Evolutionary conservation across 202 grass and related monocot species (phyloP).

Genomic region (Schoenoplectus triqueter): DNA sequence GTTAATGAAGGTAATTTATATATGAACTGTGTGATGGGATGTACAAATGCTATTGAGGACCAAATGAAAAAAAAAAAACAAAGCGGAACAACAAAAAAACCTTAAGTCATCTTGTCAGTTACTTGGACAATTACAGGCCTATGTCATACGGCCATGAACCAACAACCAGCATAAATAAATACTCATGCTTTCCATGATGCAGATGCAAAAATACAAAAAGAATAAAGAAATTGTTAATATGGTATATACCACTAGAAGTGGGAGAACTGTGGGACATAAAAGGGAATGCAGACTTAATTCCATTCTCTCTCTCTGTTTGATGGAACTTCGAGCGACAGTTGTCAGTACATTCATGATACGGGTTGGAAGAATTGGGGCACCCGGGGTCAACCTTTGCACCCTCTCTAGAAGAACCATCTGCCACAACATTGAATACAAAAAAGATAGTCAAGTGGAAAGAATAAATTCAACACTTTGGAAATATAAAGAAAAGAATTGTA

Average conservation of each 20-base stretch:
- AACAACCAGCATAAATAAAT: constrained; percentile 8
- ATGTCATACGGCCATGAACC: not conserved
- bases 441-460: constrained; percentile 14
- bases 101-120: not conserved
- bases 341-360: constrained; percentile 85
- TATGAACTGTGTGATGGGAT: not conserved
- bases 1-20: not conserved
- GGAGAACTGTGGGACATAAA: constrained; percentile 30
- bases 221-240: not conserved
- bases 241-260: constrained; percentile 30
- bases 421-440: constrained; percentile 7
- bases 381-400: constrained; percentile 76
- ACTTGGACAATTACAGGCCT: not conserved
- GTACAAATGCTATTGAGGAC: not conserved
- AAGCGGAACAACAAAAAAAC: not conserved
- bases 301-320: constrained; percentile 37
- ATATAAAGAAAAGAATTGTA: not conserved
- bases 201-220: not conserved
- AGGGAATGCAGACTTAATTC: constrained; percentile 49
- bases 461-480: not conserved
- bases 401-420: constrained; percentile 28
- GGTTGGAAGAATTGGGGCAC: constrained; percentile 76
- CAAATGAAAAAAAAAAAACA: not conserved
- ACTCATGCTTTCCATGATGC: not conserved
- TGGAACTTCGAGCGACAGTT: constrained; percentile 65